These are phyloP conservation scores for Aureobasidium musti DNA, from an alignment of 2,329 filamentous ascomycete genomes.

Conservation along the genomic window DNA sequence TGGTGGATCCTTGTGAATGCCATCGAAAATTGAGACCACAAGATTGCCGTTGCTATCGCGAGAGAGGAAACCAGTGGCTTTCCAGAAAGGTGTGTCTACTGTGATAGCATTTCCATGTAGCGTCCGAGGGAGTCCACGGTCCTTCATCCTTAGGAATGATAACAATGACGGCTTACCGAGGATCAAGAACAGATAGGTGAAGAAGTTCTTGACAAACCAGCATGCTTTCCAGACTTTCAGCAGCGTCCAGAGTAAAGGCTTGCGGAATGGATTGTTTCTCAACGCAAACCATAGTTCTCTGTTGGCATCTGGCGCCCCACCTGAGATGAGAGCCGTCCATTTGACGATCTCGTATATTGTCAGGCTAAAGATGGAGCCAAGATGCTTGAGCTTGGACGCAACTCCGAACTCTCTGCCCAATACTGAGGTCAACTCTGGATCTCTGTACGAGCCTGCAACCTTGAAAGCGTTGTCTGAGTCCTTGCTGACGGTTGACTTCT, in stretches of 20 bases:
- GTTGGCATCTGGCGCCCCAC: slow-evolving; percentile 29
- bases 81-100: slow-evolving; percentile 30
- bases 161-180: neutral
- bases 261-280: slow-evolving; percentile 16
- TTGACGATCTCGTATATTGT: slow-evolving; percentile 26
- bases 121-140: slow-evolving; percentile 28
- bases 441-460: slow-evolving; percentile 1
- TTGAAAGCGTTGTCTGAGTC: slow-evolving; percentile 15
- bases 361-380: neutral
- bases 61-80: slow-evolving; percentile 30
- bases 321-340: slow-evolving; percentile 31
- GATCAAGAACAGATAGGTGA: slow-evolving; percentile 28
- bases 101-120: slow-evolving; percentile 28
- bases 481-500: neutral
- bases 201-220: slow-evolving; percentile 31
- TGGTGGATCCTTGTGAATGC: slow-evolving; percentile 16
- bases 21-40: slow-evolving; percentile 28
- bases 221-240: slow-evolving; percentile 32
- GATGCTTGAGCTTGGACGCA: neutral
- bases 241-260: slow-evolving; percentile 26
- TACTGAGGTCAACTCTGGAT: slow-evolving; percentile 20
- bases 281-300: slow-evolving; percentile 31
- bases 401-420: neutral
- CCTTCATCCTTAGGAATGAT: slow-evolving; percentile 14
- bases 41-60: slow-evolving; percentile 25